phyloP scores from a whole-genome alignment of 169 alveolate genomes.

The Besnoitia besnoiti region DNA sequence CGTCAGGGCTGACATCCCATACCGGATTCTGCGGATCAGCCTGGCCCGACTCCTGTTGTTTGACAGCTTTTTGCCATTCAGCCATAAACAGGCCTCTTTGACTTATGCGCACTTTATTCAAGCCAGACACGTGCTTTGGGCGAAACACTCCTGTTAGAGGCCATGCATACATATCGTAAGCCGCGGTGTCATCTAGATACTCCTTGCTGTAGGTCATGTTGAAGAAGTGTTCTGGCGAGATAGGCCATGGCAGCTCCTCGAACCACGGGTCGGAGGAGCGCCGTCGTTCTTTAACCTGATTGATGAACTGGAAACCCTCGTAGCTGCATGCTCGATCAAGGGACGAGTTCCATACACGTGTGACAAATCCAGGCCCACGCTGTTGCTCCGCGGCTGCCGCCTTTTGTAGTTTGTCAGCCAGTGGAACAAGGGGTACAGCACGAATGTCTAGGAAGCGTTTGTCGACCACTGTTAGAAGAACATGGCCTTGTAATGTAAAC shows the following conservation, averaged over 20 bases:
- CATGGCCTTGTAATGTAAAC: not conserved
- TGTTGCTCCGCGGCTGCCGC: not conserved
- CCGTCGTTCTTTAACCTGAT: not conserved
- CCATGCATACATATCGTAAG: not conserved
- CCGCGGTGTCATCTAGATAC: not conserved
- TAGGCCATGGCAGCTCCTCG: slow-evolving; percentile 9
- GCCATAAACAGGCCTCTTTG: slow-evolving; percentile 14
- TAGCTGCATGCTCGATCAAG: slow-evolving; percentile 12
- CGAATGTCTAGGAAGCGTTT: not conserved
- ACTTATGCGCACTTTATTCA: not conserved
- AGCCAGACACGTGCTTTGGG: not conserved
- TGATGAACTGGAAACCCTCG: slow-evolving; percentile 9
- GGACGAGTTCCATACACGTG: not conserved
- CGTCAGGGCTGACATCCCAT: not conserved
- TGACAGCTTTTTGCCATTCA: not conserved
- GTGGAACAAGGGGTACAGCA: not conserved
- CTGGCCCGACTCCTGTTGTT: not conserved
- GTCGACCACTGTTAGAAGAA: not conserved
- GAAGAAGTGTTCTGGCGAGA: not conserved
- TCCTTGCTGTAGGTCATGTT: not conserved
- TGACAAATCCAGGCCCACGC: not conserved
- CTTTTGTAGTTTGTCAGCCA: not conserved
- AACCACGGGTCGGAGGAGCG: not conserved
- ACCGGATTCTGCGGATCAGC: not conserved
- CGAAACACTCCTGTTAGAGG: not conserved